phyloP scores from a whole-genome alignment of 2,329 filamentous ascomycete species.

The Didymella segeticola region DNA sequence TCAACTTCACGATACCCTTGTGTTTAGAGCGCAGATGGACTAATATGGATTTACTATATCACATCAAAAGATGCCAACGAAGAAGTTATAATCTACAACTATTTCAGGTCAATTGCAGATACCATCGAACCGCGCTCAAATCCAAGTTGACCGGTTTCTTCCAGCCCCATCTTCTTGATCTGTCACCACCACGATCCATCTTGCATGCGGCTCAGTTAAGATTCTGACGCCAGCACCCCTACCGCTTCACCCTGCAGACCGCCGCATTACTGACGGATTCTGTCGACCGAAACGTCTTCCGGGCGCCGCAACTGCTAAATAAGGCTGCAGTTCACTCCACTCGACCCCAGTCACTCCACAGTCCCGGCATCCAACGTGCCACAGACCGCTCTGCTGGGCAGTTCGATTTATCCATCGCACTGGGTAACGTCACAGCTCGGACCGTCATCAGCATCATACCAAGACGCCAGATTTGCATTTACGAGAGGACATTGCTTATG shows the following conservation, averaged over 20 bases:
- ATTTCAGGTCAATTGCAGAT: neutral
- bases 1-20: slow-evolving; percentile 1
- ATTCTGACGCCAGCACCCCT: slow-evolving; percentile 47
- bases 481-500: slow-evolving; percentile 40
- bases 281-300: slow-evolving; percentile 22
- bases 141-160: neutral
- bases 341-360: slow-evolving; percentile 25
- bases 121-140: neutral
- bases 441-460: slow-evolving; percentile 26
- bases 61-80: neutral
- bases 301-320: slow-evolving; percentile 41
- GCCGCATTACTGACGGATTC: slow-evolving; percentile 16
- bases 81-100: neutral
- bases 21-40: slow-evolving; percentile 4
- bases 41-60: slow-evolving; percentile 17
- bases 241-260: slow-evolving; percentile 30
- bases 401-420: neutral
- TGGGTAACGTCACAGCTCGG: slow-evolving; percentile 25
- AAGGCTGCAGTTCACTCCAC: slow-evolving; percentile 26
- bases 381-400: slow-evolving; percentile 10
- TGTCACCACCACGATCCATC: slow-evolving; percentile 20
- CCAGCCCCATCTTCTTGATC: slow-evolving; percentile 8
- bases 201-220: slow-evolving; percentile 46
- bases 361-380: slow-evolving; percentile 13
- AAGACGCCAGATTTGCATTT: slow-evolving; percentile 25